Conservation (phyloP, 1,284 basidiomycete genomes). For the Cryptococcus jaspeensis region DNA sequence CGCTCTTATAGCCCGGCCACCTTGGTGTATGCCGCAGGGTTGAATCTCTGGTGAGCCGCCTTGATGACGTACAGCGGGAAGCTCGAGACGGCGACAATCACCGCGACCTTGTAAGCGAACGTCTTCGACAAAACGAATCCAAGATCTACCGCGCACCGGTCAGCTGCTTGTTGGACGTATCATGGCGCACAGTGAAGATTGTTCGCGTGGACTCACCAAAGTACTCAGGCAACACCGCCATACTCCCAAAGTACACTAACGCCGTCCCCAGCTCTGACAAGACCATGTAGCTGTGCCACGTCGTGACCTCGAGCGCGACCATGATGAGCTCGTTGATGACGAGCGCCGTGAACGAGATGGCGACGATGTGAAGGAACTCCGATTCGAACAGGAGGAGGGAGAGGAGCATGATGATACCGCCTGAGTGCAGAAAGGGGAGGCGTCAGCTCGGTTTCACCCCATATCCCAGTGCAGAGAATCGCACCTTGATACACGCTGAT, state of each 20-base stretch:
- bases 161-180: neutral
- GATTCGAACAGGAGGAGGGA: slow-evolving; percentile 94
- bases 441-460: neutral
- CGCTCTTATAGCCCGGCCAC: slow-evolving; percentile 51
- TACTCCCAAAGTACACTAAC: slow-evolving; percentile 84
- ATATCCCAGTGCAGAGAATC: slow-evolving; percentile 15
- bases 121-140: slow-evolving; percentile 82
- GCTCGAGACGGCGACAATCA: slow-evolving; percentile 91
- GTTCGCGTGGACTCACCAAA: slow-evolving; percentile 68
- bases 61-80: slow-evolving; percentile 91
- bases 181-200: neutral
- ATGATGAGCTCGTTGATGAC: slow-evolving; percentile 98
- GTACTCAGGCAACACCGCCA: slow-evolving; percentile 91
- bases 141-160: slow-evolving; percentile 62
- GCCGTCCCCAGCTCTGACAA: slow-evolving; percentile 87
- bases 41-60: slow-evolving; percentile 76
- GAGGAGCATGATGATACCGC: slow-evolving; percentile 97
- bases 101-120: slow-evolving; percentile 93
- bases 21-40: slow-evolving; percentile 94
- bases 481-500: slow-evolving; percentile 95
- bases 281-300: slow-evolving; percentile 97
- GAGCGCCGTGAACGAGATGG: slow-evolving; percentile 95
- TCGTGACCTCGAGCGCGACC: slow-evolving; percentile 97
- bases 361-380: slow-evolving; percentile 96
- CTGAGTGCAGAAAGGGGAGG: slow-evolving; percentile 49